Evolutionary conservation across 83 land plant genomes (phyloP).

Genomic region (Picea abies): DNA sequence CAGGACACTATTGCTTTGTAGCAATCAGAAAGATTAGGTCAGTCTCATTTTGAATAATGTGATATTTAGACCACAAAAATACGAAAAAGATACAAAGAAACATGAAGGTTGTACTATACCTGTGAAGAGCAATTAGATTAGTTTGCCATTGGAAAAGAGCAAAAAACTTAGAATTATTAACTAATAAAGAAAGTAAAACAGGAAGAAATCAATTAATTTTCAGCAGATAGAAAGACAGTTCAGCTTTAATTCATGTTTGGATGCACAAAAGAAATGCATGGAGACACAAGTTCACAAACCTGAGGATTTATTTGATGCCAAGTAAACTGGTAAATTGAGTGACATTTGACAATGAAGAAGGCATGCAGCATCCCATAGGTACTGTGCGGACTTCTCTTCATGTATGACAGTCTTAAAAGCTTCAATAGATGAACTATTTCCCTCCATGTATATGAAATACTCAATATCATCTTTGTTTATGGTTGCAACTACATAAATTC

Average conservation of each 20-base stretch:
- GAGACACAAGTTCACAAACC: slow-evolving; percentile 6
- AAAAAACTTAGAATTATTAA: no score
- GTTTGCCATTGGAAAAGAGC: no score
- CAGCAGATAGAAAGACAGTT: background rate
- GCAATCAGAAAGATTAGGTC: no score
- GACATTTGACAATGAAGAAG: slow-evolving; percentile 10
- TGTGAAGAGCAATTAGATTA: no score
- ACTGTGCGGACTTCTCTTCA: slow-evolving; percentile 8
- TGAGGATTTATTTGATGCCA: slow-evolving; percentile 10
- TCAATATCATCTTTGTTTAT: background rate
- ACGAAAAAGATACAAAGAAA: no score
- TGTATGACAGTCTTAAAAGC: slow-evolving; percentile 1
- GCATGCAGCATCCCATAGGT: slow-evolving; percentile 14
- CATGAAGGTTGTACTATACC: no score
- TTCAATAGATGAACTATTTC: background rate
- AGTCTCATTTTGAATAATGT: no score
- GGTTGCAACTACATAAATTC: background rate
- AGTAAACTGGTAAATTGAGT: slow-evolving; percentile 12
- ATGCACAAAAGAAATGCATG: background rate
- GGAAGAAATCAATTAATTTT: background rate
- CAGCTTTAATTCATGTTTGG: background rate
- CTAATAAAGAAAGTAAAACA: background rate
- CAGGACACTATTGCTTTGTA: no score
- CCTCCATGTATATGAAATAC: slow-evolving; percentile 2
- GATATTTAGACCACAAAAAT: no score